These are phyloP conservation scores for Micractinium sp. DNA, from an alignment of 139 green algal species.

Conservation along the genomic window DNA sequence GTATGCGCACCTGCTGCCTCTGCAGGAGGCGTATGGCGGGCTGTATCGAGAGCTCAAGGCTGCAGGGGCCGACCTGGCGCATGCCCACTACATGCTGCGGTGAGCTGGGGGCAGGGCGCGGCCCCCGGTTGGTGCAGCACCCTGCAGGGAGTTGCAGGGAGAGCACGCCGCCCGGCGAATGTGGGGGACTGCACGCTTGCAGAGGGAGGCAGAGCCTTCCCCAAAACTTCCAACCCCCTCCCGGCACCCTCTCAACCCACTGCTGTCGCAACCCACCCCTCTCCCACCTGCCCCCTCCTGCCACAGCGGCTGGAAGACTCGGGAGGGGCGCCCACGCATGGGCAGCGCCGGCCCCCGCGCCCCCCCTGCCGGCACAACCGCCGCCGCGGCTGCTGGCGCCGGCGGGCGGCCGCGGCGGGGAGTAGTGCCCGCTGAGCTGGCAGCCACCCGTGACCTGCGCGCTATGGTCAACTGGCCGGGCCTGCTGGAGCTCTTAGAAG, in stretches of 20 bases:
- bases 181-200: too few relatives aligned
- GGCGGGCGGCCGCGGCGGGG: background rate
- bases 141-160: background rate
- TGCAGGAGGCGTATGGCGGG: constrained; percentile 27
- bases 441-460: constrained; percentile 16
- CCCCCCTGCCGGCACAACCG: background rate
- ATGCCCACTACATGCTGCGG: constrained; percentile 33
- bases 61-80: constrained; percentile 2
- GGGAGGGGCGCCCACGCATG: constrained; percentile 17
- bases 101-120: background rate
- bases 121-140: background rate
- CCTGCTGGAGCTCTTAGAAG: constrained; percentile 34
- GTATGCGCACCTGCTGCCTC: background rate
- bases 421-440: constrained; percentile 10
- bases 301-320: constrained; percentile 29
- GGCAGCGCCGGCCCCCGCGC: background rate
- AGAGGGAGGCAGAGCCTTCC: background rate
- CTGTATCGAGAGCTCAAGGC: constrained; percentile 31
- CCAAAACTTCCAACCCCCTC: background rate
- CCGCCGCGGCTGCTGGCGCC: background rate
- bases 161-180: too few relatives aligned
- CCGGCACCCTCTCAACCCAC: background rate
- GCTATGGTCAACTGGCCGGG: constrained; percentile 34
- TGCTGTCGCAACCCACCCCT: background rate
- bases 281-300: background rate